These are phyloP conservation scores for Plasmodium gaboni DNA, from an alignment of 169 alveolate species.

Conservation along the genomic window DNA sequence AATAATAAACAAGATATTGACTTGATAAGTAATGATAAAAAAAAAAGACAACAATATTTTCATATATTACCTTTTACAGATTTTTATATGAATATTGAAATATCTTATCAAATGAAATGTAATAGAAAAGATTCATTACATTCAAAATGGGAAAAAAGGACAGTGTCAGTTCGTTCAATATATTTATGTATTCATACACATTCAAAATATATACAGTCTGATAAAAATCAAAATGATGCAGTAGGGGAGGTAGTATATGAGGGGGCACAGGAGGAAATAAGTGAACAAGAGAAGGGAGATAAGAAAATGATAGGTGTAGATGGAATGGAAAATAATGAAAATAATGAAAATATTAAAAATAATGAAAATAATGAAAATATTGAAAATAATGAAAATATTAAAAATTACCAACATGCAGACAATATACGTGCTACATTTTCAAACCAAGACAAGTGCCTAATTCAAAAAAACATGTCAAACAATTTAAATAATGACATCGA, in stretches of 20 bases:
- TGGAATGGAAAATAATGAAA: neutral
- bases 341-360: neutral
- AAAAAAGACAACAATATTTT: conserved; percentile 32
- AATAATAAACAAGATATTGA: neutral
- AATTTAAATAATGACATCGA: conserved; percentile 44
- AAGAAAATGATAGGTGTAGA: neutral
- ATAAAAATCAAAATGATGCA: neutral
- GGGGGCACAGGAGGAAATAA: neutral
- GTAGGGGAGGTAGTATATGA: neutral
- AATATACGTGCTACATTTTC: too few species aligned
- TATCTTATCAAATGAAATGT: conserved; percentile 24
- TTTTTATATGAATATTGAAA: conserved; percentile 53
- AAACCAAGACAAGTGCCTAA: neutral
- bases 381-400: neutral
- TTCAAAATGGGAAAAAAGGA: conserved; percentile 59
- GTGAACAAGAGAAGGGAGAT: neutral
- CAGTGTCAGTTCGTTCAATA: conserved; percentile 48
- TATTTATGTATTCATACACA: conserved; percentile 72
- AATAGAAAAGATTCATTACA: conserved; percentile 63
- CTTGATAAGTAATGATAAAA: conserved; percentile 10
- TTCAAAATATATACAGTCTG: neutral
- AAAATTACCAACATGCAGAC: neutral
- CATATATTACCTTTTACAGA: conserved; percentile 60
- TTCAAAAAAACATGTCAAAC: conserved; percentile 2
- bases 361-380: too few species aligned